phyloP scores from a whole-genome alignment of 164 flowering plant genomes.

The Aristolochia contorta region DNA sequence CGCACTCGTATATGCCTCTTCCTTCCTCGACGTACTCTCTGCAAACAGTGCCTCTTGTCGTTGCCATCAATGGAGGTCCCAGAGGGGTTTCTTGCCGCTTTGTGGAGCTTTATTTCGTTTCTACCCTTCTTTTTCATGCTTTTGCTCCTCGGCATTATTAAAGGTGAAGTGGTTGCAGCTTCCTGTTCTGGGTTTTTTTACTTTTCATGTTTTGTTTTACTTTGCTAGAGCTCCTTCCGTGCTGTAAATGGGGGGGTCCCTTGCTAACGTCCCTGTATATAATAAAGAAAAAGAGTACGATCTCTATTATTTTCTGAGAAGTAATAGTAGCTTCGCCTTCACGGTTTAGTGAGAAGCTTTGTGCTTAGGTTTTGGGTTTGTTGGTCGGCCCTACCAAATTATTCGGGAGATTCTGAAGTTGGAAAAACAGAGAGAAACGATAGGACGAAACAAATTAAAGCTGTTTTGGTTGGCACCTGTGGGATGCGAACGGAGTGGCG shows the following conservation, averaged over 20 bases:
- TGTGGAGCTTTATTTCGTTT: slow-evolving; percentile 69
- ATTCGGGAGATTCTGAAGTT: too few relatives aligned
- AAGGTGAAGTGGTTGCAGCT: slow-evolving; percentile 31
- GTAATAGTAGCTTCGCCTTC: too few relatives aligned
- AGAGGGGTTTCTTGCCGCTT: slow-evolving; percentile 30
- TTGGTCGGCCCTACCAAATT: too few relatives aligned
- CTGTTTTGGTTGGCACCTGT: too few relatives aligned
- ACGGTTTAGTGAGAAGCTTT: too few relatives aligned
- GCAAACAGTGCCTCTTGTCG: not conserved
- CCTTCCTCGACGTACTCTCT: too few relatives aligned
- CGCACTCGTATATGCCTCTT: too few relatives aligned
- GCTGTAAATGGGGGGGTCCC: too few relatives aligned
- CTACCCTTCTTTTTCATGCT: slow-evolving; percentile 69
- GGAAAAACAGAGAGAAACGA: too few relatives aligned
- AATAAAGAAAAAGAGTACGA: not conserved
- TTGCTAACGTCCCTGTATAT: not conserved
- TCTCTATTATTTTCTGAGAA: not conserved
- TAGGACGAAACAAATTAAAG: too few relatives aligned
- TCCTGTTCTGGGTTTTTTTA: not conserved
- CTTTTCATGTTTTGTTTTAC: not conserved
- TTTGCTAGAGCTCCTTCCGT: not conserved
- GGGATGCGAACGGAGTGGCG: too few relatives aligned
- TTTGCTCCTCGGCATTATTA: slow-evolving; percentile 50
- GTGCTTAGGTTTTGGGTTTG: too few relatives aligned
- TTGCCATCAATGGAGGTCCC: slow-evolving; percentile 50